Evolutionary conservation across 192 early-diverging fungal species (phyloP), one percentile per base, ranked within the genome.

Genomic region (Diversispora eburnea): DNA sequence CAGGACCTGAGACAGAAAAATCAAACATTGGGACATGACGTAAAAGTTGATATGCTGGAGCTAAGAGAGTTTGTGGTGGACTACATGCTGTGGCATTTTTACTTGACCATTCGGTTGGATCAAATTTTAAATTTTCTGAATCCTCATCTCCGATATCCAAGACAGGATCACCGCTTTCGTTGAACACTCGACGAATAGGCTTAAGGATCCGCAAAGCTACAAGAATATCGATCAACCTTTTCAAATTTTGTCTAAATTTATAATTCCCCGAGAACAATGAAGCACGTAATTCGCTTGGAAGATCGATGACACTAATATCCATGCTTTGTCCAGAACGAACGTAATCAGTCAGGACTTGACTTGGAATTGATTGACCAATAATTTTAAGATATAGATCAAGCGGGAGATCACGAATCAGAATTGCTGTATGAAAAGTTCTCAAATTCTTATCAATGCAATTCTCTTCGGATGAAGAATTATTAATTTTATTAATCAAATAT

Each of bases 361-460:
- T 77, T 15, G 63, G 70, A 4, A 39, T 52, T 52, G 59, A 76
- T 55, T 74, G 62, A 6, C 81, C 81, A 39, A 82, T 70, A n/a
- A 79, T 70, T 6, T 76, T 68, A 15, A 82, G 72, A 59, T 75
- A 82, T 10, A 82, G 68, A 3, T 77, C 71, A 15, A 82, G 58
- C 0, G 78, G 66, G 20, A 82, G 43, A 3, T 72, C 63, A 13
- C 77, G 71, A 52, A 82, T 74, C 7, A 82, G 19, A 1, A 73
- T 74, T 3, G 76, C 57, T 1, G 77, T 75, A 22, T 75, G 56
- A n/a, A 79, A 61, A 5, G 76, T 69, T 47, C 77, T 65, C 2
- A 19, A 41, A 10, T 64, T 42, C 12, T 62, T 62, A 25, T 39
- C 20, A 55, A 73, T 64, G 7, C 72, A 54, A 33, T 64, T 54